These are phyloP conservation scores for Tetracladium setigerum DNA, from an alignment of 495 filamentous ascomycete genomes.

Conservation along the genomic window DNA sequence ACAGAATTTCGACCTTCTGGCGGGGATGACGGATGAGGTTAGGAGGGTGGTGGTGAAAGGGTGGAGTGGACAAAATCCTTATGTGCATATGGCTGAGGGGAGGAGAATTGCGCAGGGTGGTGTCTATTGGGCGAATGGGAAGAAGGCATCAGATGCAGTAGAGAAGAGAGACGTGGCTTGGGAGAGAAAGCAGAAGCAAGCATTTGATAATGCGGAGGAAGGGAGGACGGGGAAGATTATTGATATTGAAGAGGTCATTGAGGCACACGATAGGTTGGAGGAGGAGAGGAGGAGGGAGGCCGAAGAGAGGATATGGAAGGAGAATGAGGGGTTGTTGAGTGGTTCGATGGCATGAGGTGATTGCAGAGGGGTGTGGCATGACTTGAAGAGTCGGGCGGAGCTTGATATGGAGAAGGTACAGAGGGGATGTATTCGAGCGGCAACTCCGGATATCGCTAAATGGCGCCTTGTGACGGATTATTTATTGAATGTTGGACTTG, in stretches of 20 bases:
- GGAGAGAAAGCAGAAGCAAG: not conserved
- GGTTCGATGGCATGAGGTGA: conserved; percentile 8
- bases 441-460: no score
- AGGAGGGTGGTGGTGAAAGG: conserved; percentile 8
- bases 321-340: conserved; percentile 13
- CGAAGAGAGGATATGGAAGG: not conserved
- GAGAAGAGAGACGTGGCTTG: not conserved
- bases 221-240: not conserved
- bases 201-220: not conserved
- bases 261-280: conserved; percentile 4
- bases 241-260: conserved; percentile 8
- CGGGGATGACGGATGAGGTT: conserved; percentile 5
- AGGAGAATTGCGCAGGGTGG: no score
- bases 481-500: no score
- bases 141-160: not conserved
- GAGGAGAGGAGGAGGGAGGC: conserved; percentile 6
- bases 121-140: not conserved
- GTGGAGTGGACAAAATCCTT: conserved; percentile 13
- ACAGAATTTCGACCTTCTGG: conserved; percentile 10
- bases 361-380: no score
- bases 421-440: no score
- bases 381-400: no score
- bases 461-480: no score
- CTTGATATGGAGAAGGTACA: no score
- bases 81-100: not conserved